Evolutionary conservation across 2,329 filamentous ascomycete genomes (phyloP), one percentile per base, ranked within the genome.

Genomic region (Ophiosphaerella korrae): DNA sequence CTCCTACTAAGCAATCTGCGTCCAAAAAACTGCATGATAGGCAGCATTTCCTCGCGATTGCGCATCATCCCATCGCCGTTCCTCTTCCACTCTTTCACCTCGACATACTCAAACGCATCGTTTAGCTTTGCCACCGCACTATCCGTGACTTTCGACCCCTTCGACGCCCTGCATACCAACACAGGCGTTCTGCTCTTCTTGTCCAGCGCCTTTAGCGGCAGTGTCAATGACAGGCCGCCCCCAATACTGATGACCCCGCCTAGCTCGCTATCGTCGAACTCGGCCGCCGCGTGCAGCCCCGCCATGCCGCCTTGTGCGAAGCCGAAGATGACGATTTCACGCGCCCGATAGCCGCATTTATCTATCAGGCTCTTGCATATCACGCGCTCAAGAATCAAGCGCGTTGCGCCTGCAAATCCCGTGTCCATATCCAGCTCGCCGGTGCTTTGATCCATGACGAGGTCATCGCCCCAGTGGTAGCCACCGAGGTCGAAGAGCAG

Each of bases 11-110:
- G 66, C 61, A 94, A 72, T 64, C 87, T 81, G 43, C 87, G 82
- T 0, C 87, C 87, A 63, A 92, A 82, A 70, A 87, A 97, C 66
- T 88, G 84, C 91, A 97, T 97, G 53, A 97, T 82, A 0, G 92
- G 92, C 64, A 92, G 68, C 82, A 95, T 92, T 79, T 97, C 92
- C 9, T 95, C 91, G 45, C 88, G 81, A 68, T 82, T 88, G 39
- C 80, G 78, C n/a, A 92, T 91, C 92, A 97, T 96, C 1, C 82
- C 82, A 72, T 96, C 90, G 5, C 87, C 89, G 2, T 72, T 74
- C 67, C 87, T 84, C 65, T 63, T 71, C 74, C 74, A 76, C 44
- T 75, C 72, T 45, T 67, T 68, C 39, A 74, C 47, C 55, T 76
- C 72, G 3, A 71, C 54, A 38, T 68, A 68, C 36, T 80, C 76